These are phyloP conservation scores for Wickerhamiella sergipiensis DNA, from an alignment of 805 yeast species.

Conservation along the genomic window DNA sequence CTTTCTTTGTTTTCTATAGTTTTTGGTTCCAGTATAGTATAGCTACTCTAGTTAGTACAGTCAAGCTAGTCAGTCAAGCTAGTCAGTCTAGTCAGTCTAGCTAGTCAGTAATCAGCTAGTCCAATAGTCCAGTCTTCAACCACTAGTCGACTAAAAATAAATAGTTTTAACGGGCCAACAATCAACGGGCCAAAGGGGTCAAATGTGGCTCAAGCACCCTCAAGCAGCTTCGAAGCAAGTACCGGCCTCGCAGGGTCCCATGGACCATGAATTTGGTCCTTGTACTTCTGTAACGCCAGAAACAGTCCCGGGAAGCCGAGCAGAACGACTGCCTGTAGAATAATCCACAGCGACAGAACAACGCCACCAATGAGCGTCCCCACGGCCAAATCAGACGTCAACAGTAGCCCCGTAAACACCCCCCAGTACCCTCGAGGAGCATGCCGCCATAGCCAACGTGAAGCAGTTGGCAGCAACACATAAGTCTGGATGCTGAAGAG, in stretches of 20 bases:
- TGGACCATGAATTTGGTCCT: constrained; percentile 78
- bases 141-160: no score
- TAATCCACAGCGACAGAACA: constrained; percentile 36
- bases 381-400: constrained; percentile 13
- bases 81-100: no score
- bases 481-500: constrained; percentile 57
- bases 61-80: no score
- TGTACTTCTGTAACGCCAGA: constrained; percentile 57
- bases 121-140: no score
- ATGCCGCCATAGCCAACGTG: constrained; percentile 39
- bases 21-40: no score
- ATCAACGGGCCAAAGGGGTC: no score
- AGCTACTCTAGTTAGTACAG: no score
- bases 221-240: background rate
- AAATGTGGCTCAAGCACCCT: no score
- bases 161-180: no score
- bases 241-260: constrained; percentile 80
- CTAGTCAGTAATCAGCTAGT: no score
- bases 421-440: constrained; percentile 18
- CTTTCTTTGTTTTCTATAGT: no score
- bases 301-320: constrained; percentile 59
- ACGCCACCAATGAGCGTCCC: constrained; percentile 23
- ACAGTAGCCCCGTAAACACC: constrained; percentile 15
- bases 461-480: constrained; percentile 61
- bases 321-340: constrained; percentile 34